These are phyloP conservation scores for Acanthamoeba culbertsoni DNA, from an alignment of 208 protist species.

Conservation along the genomic window DNA sequence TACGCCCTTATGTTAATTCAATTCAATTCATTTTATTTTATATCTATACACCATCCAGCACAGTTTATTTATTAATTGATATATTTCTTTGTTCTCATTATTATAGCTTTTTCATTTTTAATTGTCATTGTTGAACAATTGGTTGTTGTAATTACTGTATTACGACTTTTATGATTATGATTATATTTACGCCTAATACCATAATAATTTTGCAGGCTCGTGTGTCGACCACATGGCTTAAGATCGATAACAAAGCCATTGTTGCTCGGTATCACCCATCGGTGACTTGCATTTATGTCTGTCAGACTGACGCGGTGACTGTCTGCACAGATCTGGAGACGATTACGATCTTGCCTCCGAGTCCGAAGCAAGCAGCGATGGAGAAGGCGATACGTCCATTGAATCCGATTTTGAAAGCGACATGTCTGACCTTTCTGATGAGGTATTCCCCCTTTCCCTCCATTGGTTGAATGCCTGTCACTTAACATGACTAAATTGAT, in stretches of 20 bases:
- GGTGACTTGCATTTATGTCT: too few species aligned
- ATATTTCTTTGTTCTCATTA: background rate
- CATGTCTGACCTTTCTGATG: background rate
- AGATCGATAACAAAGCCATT: constrained; percentile 28
- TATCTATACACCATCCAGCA: too few species aligned
- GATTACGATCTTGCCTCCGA: background rate
- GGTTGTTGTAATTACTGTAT: too few species aligned
- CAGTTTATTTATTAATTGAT: too few species aligned
- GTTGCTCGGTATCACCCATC: background rate
- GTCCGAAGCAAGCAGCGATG: background rate
- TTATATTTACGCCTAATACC: too few species aligned
- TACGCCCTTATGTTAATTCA: too few species aligned
- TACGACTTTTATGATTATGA: too few species aligned
- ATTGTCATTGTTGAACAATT: background rate
- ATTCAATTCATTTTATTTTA: too few species aligned
- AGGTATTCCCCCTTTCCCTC: background rate
- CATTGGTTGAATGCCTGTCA: background rate
- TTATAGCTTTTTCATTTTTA: background rate
- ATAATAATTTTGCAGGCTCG: background rate
- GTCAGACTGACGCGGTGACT: background rate
- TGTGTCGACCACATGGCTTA: background rate
- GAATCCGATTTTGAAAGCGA: background rate
- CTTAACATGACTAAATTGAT: background rate
- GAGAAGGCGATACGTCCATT: background rate
- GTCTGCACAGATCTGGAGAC: background rate